A percentile compares a stretch with the other conserved stretches of the same genome.
phyloP scores from a whole-genome alignment of 768 basidiomycete genomes.

The Lyophyllum shimeji region DNA sequence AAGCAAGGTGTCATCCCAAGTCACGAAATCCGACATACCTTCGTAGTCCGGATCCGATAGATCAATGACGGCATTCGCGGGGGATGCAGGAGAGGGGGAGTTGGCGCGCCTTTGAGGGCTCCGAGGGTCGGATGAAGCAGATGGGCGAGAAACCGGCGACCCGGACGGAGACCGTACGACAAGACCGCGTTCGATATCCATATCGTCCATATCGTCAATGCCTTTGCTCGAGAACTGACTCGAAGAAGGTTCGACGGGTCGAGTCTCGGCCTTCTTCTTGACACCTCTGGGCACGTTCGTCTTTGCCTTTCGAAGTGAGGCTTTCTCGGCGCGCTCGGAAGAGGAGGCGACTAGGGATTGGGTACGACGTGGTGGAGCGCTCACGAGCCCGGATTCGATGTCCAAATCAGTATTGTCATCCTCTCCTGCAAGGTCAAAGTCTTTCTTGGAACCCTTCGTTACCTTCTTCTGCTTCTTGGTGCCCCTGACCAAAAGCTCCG shows the following conservation, averaged over 20 bases:
- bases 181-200: constrained; percentile 51
- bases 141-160: not conserved
- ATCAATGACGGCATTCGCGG: constrained; percentile 11
- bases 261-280: constrained; percentile 26
- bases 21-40: constrained; percentile 4
- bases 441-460: constrained; percentile 21
- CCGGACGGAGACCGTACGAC: constrained; percentile 13
- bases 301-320: constrained; percentile 42
- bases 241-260: constrained; percentile 23
- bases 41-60: constrained; percentile 10
- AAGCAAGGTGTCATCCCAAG: too few relatives aligned
- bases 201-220: constrained; percentile 54
- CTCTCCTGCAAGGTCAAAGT: constrained; percentile 54
- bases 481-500: constrained; percentile 57
- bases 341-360: constrained; percentile 40
- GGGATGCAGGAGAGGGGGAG: not conserved
- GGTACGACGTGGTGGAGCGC: constrained; percentile 47
- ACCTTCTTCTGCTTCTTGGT: constrained; percentile 43
- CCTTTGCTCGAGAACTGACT: constrained; percentile 47
- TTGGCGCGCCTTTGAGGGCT: not conserved
- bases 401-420: constrained; percentile 72
- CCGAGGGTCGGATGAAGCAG: not conserved
- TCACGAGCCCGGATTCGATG: constrained; percentile 53
- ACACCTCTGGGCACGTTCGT: constrained; percentile 35
- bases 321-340: constrained; percentile 30